Conservation (phyloP, 2,329 filamentous ascomycete genomes). For the Fusarium piperis region DNA sequence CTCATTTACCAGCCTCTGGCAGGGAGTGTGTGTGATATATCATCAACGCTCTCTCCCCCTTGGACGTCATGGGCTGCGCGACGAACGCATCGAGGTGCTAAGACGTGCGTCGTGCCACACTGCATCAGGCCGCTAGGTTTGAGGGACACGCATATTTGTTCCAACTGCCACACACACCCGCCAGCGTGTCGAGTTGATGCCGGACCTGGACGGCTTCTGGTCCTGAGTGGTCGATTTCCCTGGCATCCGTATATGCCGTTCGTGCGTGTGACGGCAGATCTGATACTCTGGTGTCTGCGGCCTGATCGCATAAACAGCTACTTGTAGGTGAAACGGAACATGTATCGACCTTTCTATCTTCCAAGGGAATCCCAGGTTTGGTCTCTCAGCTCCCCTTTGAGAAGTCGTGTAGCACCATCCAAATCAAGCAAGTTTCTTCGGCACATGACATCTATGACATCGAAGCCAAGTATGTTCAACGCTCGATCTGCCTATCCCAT, state of each 20-base stretch:
- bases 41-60: not conserved
- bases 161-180: not conserved
- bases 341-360: not conserved
- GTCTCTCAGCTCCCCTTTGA: not conserved
- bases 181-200: not conserved
- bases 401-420: not conserved
- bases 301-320: not conserved
- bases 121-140: not conserved
- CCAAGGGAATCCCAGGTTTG: slow-evolving; percentile 4
- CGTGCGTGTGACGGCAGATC: not conserved
- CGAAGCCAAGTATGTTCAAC: not conserved
- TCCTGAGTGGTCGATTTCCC: not conserved
- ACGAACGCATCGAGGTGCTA: not conserved
- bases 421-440: not conserved
- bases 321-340: not conserved
- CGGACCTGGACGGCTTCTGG: not conserved
- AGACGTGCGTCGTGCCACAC: not conserved
- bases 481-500: not conserved
- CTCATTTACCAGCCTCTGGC: not conserved
- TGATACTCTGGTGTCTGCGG: not conserved
- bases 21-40: not conserved
- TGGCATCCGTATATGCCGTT: not conserved
- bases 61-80: not conserved
- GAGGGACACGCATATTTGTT: not conserved
- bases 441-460: not conserved